Evolutionary conservation across 139 green algal species (phyloP).

Genomic region (Astrephomene gubernaculifera): DNA sequence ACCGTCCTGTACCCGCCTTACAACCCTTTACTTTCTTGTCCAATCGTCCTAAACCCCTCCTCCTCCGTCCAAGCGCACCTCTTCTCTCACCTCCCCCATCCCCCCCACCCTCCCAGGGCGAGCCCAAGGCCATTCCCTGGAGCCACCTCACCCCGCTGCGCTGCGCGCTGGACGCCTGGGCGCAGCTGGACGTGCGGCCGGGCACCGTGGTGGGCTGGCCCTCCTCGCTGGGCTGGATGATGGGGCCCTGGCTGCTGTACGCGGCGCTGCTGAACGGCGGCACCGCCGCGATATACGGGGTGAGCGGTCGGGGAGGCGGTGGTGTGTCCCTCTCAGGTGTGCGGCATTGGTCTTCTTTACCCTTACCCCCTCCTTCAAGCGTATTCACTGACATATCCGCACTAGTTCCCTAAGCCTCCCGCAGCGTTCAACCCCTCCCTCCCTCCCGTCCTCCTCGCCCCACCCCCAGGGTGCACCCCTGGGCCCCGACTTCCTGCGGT

Average conservation of each 20-base stretch:
- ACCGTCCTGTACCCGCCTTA: too few relatives aligned
- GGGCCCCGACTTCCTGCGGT: conserved; percentile 79
- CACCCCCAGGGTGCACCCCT: conserved; percentile 72
- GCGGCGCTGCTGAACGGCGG: conserved; percentile 86
- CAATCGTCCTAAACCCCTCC: too few relatives aligned
- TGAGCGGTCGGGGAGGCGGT: background rate
- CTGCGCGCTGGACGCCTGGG: conserved; percentile 79
- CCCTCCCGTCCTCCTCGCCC: background rate
- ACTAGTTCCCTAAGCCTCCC: too few relatives aligned
- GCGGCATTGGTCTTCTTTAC: too few relatives aligned
- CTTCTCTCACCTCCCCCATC: background rate
- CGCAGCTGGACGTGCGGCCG: conserved; percentile 59
- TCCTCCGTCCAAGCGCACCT: background rate
- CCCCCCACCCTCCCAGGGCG: conserved; percentile 62
- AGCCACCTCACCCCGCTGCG: conserved; percentile 88
- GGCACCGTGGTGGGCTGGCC: conserved; percentile 88
- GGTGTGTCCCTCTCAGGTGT: too few relatives aligned
- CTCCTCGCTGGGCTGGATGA: conserved; percentile 97
- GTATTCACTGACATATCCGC: too few relatives aligned
- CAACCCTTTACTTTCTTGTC: too few relatives aligned
- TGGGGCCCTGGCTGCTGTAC: conserved; percentile 96
- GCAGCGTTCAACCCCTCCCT: too few relatives aligned
- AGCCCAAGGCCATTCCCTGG: conserved; percentile 96
- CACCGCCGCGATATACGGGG: conserved; percentile 86
- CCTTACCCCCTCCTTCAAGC: too few relatives aligned